Conservation (phyloP, 257 asterid genomes). For the Solanum neorickii region DNA sequence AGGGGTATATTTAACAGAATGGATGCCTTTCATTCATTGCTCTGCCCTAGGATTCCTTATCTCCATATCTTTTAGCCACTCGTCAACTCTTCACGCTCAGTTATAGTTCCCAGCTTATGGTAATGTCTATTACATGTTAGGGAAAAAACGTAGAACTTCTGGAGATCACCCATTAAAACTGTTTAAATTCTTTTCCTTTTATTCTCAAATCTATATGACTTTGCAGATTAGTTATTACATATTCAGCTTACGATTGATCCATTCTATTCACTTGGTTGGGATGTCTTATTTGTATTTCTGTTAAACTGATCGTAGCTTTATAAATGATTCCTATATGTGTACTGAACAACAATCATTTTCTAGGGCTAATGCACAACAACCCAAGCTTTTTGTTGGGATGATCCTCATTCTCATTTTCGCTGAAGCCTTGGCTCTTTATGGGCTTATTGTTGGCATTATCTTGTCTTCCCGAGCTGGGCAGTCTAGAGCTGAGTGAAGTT, state of each 20-base stretch:
- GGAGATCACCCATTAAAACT: neutral
- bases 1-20: neutral
- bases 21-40: neutral
- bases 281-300: neutral
- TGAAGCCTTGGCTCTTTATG: constrained; percentile 67
- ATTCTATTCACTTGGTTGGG: neutral
- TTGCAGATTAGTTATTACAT: neutral
- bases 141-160: neutral
- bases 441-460: constrained; percentile 63
- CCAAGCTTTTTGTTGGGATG: constrained; percentile 68
- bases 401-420: constrained; percentile 71
- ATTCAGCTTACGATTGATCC: neutral
- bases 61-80: neutral
- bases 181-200: neutral
- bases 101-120: neutral
- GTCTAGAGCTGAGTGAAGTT: constrained; percentile 48
- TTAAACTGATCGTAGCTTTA: neutral
- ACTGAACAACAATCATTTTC: neutral
- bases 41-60: neutral
- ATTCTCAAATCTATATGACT: neutral
- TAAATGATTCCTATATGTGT: neutral
- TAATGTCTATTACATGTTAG: neutral
- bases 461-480: constrained; percentile 73
- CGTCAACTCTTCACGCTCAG: neutral
- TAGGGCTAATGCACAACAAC: constrained; percentile 74